These are phyloP conservation scores for Solanum sitiens DNA, from an alignment of 257 asterid genomes.

Conservation along the genomic window DNA sequence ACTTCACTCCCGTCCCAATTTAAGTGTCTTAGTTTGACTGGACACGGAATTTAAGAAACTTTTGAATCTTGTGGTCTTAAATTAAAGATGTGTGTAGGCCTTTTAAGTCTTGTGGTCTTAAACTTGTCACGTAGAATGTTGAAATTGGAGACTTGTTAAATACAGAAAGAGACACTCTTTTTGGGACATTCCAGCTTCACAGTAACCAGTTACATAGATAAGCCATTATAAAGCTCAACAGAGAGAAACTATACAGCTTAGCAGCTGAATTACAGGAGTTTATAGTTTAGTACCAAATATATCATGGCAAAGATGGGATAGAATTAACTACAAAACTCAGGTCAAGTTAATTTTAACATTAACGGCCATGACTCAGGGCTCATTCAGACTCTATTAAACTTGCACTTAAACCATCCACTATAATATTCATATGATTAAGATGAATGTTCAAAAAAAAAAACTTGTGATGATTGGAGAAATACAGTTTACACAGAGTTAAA, in stretches of 20 bases:
- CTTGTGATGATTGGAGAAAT: not conserved
- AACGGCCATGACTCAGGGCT: not conserved
- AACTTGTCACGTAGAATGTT: not conserved
- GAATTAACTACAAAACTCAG: not conserved
- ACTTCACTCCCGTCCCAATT: not conserved
- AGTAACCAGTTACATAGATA: not conserved
- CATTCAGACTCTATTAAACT: not conserved
- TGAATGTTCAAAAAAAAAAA: not conserved
- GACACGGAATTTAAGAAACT: fast-evolving
- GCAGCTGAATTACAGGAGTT: not conserved
- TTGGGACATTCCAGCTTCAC: not conserved
- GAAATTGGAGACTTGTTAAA: not conserved
- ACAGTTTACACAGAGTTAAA: not conserved
- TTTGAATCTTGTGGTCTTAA: not conserved
- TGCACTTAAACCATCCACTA: not conserved
- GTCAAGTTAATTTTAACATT: not conserved
- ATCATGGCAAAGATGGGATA: not conserved
- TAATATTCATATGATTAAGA: not conserved
- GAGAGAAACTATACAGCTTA: not conserved
- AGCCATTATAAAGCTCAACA: not conserved
- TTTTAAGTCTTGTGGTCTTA: not conserved
- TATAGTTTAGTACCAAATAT: not conserved
- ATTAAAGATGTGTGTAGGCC: not conserved
- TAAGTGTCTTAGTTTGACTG: not conserved
- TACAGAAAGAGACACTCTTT: not conserved